phyloP scores from a whole-genome alignment of 1,284 basidiomycete species.

The Ustilago cynodontis region DNA sequence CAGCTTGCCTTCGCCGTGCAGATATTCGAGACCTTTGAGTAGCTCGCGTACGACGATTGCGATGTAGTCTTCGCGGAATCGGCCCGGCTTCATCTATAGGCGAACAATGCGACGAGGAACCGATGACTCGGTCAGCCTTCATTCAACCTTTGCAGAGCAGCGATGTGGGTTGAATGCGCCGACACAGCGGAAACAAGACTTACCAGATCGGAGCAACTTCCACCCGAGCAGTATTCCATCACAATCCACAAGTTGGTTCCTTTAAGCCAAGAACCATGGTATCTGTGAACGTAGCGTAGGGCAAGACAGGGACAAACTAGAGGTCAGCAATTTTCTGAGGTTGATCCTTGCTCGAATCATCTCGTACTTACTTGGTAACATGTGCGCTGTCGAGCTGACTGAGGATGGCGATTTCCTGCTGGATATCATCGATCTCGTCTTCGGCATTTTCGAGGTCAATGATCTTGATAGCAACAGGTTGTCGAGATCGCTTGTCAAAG shows the following conservation, averaged over 20 bases:
- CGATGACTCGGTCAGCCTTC: background rate
- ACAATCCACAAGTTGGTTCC: conserved; percentile 96
- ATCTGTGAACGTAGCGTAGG: conserved; percentile 75
- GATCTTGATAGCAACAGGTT: conserved; percentile 81
- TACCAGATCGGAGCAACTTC: conserved; percentile 73
- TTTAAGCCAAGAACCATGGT: conserved; percentile 94
- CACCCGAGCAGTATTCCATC: conserved; percentile 87
- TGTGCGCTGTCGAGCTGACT: conserved; percentile 95
- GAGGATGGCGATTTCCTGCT: conserved; percentile 97
- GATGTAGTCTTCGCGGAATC: conserved; percentile 97
- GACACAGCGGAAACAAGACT: conserved; percentile 24
- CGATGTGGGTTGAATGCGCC: conserved; percentile 9
- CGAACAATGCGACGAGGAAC: conserved; percentile 1
- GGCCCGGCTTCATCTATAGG: conserved; percentile 92
- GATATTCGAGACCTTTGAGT: conserved; percentile 90
- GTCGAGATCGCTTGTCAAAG: conserved; percentile 57
- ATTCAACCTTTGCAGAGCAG: background rate
- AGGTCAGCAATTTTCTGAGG: background rate
- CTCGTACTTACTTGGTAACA: conserved; percentile 82
- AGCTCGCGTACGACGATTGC: conserved; percentile 95
- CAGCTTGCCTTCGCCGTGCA: conserved; percentile 94
- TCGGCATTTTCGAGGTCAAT: conserved; percentile 98
- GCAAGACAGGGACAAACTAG: background rate
- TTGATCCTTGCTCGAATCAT: background rate
- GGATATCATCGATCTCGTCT: conserved; percentile 99